Evolutionary conservation across 306 rosid species (phyloP).

Genomic region (Vachellia collinsii): DNA sequence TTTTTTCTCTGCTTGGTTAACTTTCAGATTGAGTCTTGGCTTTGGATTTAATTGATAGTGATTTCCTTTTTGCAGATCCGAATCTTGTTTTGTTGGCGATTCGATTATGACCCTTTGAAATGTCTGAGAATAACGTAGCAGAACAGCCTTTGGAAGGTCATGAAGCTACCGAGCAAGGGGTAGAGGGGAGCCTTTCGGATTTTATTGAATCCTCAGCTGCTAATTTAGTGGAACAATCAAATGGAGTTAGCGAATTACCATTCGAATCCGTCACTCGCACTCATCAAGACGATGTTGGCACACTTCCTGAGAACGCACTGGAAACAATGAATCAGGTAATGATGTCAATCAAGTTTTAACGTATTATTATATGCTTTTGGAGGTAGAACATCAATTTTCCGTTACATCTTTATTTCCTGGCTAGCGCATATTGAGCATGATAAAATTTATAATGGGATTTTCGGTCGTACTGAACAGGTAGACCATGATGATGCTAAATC

Average conservation of each 20-base stretch:
- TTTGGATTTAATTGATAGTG: too few relatives aligned
- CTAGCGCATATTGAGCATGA: background rate
- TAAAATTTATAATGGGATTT: background rate
- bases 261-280: background rate
- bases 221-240: background rate
- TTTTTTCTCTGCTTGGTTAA: too few relatives aligned
- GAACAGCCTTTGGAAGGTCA: slow-evolving; percentile 34
- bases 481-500: slow-evolving; percentile 49
- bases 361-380: background rate
- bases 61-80: too few relatives aligned
- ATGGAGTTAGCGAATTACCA: background rate
- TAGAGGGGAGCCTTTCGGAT: slow-evolving; percentile 12
- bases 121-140: slow-evolving; percentile 53
- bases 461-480: slow-evolving; percentile 8
- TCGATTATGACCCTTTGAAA: slow-evolving; percentile 5
- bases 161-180: slow-evolving; percentile 26
- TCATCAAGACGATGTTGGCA: background rate
- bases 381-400: background rate
- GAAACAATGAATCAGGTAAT: slow-evolving; percentile 35
- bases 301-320: background rate
- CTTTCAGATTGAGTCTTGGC: too few relatives aligned
- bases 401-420: too few relatives aligned
- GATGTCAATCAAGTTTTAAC: background rate
- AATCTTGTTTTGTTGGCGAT: too few relatives aligned
- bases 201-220: background rate